A percentile compares a stretch with the other conserved stretches of the same genome.
Evolutionary conservation across 345 rosid species (phyloP).

Genomic region (Linum tenue): DNA sequence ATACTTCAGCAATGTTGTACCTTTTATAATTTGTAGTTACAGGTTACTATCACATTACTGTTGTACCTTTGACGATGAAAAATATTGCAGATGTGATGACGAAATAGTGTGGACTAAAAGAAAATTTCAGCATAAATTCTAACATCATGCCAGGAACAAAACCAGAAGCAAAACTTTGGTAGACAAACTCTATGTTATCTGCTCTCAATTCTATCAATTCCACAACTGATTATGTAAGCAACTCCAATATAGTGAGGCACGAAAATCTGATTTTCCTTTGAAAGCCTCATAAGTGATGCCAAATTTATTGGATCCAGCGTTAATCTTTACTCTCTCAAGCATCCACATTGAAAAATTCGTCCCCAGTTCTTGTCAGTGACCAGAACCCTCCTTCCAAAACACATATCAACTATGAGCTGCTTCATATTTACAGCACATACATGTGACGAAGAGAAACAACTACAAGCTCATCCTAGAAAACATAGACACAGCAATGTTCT

Average conservation of each 20-base stretch:
- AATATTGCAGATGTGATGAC: background rate
- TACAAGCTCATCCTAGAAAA: background rate
- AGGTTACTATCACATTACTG: too few species aligned
- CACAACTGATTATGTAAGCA: constrained; percentile 92
- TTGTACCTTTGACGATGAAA: background rate
- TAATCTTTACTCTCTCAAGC: constrained; percentile 90
- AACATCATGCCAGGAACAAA: background rate
- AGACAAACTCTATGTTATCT: constrained; percentile 50
- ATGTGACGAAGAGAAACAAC: background rate
- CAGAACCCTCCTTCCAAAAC: constrained; percentile 36
- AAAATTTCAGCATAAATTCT: background rate
- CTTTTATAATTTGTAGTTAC: too few species aligned
- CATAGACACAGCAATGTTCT: background rate
- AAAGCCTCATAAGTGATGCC: constrained; percentile 84
- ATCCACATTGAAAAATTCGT: constrained; percentile 82
- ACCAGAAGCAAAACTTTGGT: constrained; percentile 1
- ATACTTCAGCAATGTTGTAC: background rate
- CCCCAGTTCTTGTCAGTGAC: constrained; percentile 48
- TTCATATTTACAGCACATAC: background rate
- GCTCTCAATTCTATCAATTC: constrained; percentile 83
- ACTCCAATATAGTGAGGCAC: constrained; percentile 82
- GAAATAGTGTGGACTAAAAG: background rate
- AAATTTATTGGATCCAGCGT: constrained; percentile 77
- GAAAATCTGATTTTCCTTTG: constrained; percentile 68
- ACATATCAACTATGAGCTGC: constrained; percentile 13